Percentiles rank a stretch among this genome's conserved stretches.
Conservation (phyloP, 2,329 filamentous ascomycete species). For the Magnaporthiopsis rhizophila region DNA sequence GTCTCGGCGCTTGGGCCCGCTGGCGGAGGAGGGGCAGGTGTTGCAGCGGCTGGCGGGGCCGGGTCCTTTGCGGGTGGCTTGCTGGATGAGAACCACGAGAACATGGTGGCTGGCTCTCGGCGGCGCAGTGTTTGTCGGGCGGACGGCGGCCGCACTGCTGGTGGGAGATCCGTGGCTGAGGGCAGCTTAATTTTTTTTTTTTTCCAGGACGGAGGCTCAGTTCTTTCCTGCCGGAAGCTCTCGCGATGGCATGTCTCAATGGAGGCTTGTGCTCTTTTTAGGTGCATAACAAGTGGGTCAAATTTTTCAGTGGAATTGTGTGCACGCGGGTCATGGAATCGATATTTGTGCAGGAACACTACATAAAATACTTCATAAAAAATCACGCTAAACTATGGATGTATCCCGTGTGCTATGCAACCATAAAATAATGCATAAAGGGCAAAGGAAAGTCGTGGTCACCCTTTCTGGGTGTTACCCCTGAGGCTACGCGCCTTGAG, state of each 20-base stretch:
- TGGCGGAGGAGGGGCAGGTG: not conserved
- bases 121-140: too few species aligned
- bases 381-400: not conserved
- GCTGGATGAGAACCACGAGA: constrained; percentile 1
- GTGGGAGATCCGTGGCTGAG: not conserved
- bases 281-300: not conserved
- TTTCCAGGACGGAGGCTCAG: too few species aligned
- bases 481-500: not conserved
- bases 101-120: not conserved
- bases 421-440: not conserved
- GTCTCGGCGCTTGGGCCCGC: not conserved
- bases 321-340: not conserved
- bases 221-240: not conserved
- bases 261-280: not conserved
- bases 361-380: not conserved
- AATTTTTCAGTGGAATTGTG: not conserved
- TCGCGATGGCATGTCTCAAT: not conserved
- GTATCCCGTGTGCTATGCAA: not conserved
- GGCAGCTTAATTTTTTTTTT: not conserved
- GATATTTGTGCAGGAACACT: not conserved
- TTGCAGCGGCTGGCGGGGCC: not conserved
- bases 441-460: not conserved
- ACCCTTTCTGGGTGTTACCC: not conserved
- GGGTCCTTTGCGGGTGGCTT: not conserved
- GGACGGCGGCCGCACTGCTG: not conserved